Evolutionary conservation across 163 green algal genomes (phyloP).

Genomic region (Scenedesmus sp.): DNA sequence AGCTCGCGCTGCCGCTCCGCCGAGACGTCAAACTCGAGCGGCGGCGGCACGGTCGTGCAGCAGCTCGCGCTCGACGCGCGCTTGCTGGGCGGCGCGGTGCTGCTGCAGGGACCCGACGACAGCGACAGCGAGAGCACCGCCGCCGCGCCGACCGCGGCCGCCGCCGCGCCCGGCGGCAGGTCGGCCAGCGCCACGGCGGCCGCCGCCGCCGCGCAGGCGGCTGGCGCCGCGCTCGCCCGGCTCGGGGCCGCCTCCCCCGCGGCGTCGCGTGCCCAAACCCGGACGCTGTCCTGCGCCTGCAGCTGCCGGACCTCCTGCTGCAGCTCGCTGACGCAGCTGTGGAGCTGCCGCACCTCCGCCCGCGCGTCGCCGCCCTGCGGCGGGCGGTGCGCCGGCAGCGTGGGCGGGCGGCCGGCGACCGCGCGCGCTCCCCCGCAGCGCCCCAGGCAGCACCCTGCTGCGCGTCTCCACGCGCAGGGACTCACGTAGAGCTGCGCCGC

Average conservation of each 20-base stretch:
- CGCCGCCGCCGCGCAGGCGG: constrained; percentile 27
- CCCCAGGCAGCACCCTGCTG: no score
- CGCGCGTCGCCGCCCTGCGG: no score
- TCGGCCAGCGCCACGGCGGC: constrained; percentile 21
- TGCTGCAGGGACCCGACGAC: not conserved
- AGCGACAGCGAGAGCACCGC: constrained; percentile 5
- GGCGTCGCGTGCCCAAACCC: no score
- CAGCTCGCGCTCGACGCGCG: not conserved
- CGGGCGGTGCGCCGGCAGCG: no score
- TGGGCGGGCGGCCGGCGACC: no score
- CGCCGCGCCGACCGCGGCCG: constrained; percentile 23
- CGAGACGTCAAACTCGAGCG: constrained; percentile 3
- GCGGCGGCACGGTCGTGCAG: constrained; percentile 29
- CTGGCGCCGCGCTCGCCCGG: no score
- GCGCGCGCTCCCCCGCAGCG: no score
- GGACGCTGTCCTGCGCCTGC: constrained; percentile 17
- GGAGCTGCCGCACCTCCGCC: constrained; percentile 10
- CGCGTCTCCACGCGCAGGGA: no score
- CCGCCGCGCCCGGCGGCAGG: not conserved
- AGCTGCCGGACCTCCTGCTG: not conserved
- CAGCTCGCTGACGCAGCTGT: not conserved
- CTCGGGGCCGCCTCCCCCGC: no score
- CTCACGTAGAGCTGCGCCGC: not conserved
- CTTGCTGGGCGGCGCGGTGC: not conserved
- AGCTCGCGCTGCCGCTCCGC: constrained; percentile 26